Base-by-base conservation (phyloP, 345 rosid genomes). In the Litchi chinensis region DNA sequence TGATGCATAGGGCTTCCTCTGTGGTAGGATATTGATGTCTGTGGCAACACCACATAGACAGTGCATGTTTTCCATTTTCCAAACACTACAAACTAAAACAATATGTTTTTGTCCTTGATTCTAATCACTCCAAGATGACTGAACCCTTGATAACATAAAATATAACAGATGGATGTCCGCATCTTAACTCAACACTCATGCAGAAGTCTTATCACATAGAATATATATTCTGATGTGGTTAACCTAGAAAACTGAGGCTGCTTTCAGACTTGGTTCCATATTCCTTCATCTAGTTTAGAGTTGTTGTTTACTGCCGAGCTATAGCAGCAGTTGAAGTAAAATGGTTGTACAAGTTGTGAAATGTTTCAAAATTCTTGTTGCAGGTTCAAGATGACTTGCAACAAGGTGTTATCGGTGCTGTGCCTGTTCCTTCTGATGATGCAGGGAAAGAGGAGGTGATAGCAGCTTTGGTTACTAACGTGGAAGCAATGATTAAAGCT, bases 401-500 rank as follows among this genome's bases (percentile, higher is more conserved):
- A 75, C 87, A 91, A 73, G 97, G 97, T 76, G 85, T 97, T 81
- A 32, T 78, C 11, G 93, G 91, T 8, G 89, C 96, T 71, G 86
- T 91, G 78, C 88, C 93, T 15, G 86, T 97, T 75, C 99, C 97
- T 32, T 74, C 84, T 3, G 77, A 86, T 83, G 92, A 89, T 85
- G 90, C 86, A 21, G 95, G 97, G 79, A 90, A 93, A 85, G 97
- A 93, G 77, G 82, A 88, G 79, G 90, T 97, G 41, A 87, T 97
- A 84, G 91, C 93, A 59, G 95, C 97, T 83, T 70, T 94, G 85
- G 97, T 94, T 85, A 83, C 91, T 67, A 94, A 94, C 15, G 96
- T 94, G 69, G 93, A 91, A 76, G 94, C 88, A 85, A 97, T 94
- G 99, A 94, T 97, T 79, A 90, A 77, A 85, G 95, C 98, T 12